A percentile compares a stretch with the other conserved stretches of the same genome.
phyloP scores from a whole-genome alignment of 129 eudicot genomes.

The Flaveria brownii region DNA sequence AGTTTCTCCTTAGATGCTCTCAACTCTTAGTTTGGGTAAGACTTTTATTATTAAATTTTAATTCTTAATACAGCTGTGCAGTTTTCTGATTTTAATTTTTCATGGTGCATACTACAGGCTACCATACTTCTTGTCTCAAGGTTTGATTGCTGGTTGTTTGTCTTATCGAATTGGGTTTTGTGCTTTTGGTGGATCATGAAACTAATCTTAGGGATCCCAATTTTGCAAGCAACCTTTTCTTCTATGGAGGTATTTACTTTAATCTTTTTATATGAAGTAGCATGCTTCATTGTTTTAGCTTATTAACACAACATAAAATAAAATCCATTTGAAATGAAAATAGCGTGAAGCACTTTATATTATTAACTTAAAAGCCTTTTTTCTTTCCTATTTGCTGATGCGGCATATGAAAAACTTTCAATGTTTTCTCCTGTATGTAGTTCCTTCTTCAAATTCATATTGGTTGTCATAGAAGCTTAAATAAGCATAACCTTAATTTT shows the following conservation, averaged over 20 bases:
- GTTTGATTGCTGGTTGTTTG: constrained; percentile 42
- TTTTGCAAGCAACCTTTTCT: constrained; percentile 52
- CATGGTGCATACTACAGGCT: constrained; percentile 40
- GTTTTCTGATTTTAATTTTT: constrained; percentile 2
- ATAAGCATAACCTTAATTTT: constrained; percentile 8
- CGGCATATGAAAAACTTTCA: not conserved
- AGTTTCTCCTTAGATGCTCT: constrained; percentile 57
- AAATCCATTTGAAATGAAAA: not conserved
- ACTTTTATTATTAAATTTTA: not conserved
- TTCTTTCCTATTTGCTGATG: not conserved
- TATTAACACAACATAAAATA: not conserved
- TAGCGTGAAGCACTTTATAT: not conserved
- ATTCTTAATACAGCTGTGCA: not conserved
- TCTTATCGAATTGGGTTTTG: constrained; percentile 46
- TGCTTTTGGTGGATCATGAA: constrained; percentile 78
- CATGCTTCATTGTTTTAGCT: constrained; percentile 15
- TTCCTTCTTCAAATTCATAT: not conserved
- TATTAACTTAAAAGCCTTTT: not conserved
- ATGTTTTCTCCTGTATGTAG: not conserved
- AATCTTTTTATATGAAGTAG: not conserved
- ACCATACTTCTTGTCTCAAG: constrained; percentile 48
- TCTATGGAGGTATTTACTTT: constrained; percentile 50
- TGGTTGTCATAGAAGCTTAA: constrained; percentile 5
- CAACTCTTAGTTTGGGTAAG: constrained; percentile 74
- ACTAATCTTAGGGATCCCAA: constrained; percentile 51